Base-by-base conservation (phyloP, 1,284 basidiomycete genomes). In the Rugosomyces carneus region DNA sequence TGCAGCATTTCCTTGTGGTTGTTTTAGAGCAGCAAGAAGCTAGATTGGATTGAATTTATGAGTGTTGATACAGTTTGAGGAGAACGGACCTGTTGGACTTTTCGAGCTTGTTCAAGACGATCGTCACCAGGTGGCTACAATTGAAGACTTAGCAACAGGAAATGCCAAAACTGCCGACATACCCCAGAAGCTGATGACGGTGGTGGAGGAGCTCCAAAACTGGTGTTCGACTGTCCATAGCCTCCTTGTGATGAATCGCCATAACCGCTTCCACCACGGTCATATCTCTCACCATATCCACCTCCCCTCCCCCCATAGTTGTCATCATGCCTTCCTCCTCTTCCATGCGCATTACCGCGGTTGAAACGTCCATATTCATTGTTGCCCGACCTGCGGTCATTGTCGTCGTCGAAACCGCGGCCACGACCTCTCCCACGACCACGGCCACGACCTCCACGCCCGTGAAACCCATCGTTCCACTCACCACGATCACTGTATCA, bases 41-140 rank as follows among this genome's bases (percentile, higher is more conserved):
- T 81, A 44, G 3, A 40, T 44, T 29, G 31, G 43, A 38, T 42
- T 49, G 20, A 46, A 19, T n/a, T 2, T 4, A 36, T 2, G 4
- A 21, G 3, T 13, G 5, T 19, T 5, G 1, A 37, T 20, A 3
- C 9, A 3, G 40, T 46, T 3, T 21, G 29, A 31, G 1, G 37
- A 10, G 35, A 34, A 52, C 66, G 37, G 51, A 78, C 76, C 60
- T 88, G 84, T 57, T 90, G 87, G 1, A 90, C 87, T 62, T 79
- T 86, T 45, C 81, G 78, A 3, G 87, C 88, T 69, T 89, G 85
- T 57, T 89, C 87, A 20, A 90, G 68, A 19, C 86, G 82, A 45
- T 89, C 84, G 50, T 87, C 83, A 11, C n/a, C 13, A 29, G 69
- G 54, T 37, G 57, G 53, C 63, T 62, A 52, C 34, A n/a, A n/a